phyloP scores from a whole-genome alignment of 2,329 filamentous ascomycete genomes.

The Ascochyta viciae-villosae region DNA sequence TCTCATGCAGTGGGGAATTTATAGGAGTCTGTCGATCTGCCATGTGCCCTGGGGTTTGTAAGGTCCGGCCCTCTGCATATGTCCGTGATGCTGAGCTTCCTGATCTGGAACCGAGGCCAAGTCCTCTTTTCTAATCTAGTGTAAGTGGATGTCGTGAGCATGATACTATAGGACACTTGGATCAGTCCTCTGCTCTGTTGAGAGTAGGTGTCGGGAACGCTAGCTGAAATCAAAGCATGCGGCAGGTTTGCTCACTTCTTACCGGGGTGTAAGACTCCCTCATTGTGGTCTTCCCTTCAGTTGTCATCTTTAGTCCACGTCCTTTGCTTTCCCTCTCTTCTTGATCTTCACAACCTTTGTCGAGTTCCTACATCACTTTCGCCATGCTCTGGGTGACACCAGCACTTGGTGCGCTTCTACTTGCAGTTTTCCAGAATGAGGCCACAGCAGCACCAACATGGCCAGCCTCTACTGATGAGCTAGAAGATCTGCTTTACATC shows the following conservation, averaged over 20 bases:
- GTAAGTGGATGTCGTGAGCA: not conserved
- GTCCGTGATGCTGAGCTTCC: slow-evolving; percentile 2
- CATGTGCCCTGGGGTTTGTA: not conserved
- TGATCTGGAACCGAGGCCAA: not conserved
- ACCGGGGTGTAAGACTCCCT: not conserved
- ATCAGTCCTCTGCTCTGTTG: slow-evolving; percentile 2
- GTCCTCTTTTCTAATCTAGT: slow-evolving; percentile 1
- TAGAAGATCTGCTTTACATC: slow-evolving; percentile 70
- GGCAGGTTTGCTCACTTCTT: not conserved
- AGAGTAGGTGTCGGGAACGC: not conserved
- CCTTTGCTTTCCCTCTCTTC: not conserved
- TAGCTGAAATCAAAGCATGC: not conserved
- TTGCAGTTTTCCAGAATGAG: slow-evolving; percentile 18
- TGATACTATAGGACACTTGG: slow-evolving; percentile 2
- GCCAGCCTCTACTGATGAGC: slow-evolving; percentile 66
- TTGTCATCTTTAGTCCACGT: no score
- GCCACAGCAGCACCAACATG: slow-evolving; percentile 62
- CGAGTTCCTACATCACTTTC: not conserved
- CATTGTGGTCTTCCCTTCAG: not conserved
- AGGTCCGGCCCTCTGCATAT: slow-evolving; percentile 10
- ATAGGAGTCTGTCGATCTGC: slow-evolving; percentile 9
- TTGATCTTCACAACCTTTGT: not conserved
- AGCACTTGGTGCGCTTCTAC: slow-evolving; percentile 11
- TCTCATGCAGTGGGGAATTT: slow-evolving; percentile 1
- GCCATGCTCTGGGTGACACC: slow-evolving; percentile 10